Evolutionary conservation across 306 rosid genomes (phyloP).

Genomic region (Chamaecrista fasciculata): DNA sequence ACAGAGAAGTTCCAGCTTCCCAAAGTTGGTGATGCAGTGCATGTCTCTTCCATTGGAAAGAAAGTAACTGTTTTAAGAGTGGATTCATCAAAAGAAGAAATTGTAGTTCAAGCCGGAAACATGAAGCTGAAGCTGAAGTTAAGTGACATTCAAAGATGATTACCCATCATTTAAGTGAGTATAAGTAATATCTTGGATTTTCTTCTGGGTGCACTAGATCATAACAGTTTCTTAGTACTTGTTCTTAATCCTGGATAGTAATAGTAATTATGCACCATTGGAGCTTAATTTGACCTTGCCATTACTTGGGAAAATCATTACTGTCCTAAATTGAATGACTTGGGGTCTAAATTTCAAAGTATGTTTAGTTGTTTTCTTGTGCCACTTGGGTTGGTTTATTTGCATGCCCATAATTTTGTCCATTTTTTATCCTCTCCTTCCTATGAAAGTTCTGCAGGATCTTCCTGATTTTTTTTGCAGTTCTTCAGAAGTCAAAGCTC

Average conservation of each 20-base stretch:
- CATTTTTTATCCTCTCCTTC: neutral
- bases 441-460: slow-evolving; percentile 12
- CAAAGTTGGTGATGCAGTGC: slow-evolving; percentile 70
- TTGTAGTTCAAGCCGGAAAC: slow-evolving; percentile 80
- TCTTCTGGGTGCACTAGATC: neutral
- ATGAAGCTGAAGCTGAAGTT: slow-evolving; percentile 79
- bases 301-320: neutral
- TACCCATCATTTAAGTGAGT: neutral
- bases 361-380: neutral
- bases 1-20: slow-evolving; percentile 63
- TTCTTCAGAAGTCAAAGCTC: slow-evolving; percentile 11
- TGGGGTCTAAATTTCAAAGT: neutral
- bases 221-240: neutral
- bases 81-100: slow-evolving; percentile 69
- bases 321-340: slow-evolving; percentile 1
- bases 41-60: slow-evolving; percentile 73
- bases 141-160: slow-evolving; percentile 50
- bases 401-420: slow-evolving; percentile 3
- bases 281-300: neutral
- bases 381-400: neutral
- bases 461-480: neutral
- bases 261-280: slow-evolving; percentile 1
- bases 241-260: slow-evolving; percentile 13
- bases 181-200: slow-evolving; percentile 11
- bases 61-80: slow-evolving; percentile 57